Percentiles rank a stretch among this genome's conserved stretches.
phyloP scores from a whole-genome alignment of 2,329 filamentous ascomycete species.

The Drechslera avenae region DNA sequence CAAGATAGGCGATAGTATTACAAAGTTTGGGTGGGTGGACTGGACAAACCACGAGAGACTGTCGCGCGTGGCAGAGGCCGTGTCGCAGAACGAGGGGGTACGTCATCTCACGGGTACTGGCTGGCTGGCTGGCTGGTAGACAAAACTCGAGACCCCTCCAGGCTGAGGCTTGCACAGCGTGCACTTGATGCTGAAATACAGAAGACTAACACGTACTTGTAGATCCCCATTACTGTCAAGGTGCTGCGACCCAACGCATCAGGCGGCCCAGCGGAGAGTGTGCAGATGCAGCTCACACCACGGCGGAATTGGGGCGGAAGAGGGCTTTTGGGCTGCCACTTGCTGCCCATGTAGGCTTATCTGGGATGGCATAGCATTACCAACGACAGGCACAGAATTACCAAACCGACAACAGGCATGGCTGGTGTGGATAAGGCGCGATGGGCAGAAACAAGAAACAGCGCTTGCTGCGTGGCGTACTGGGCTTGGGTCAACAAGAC shows the following conservation, averaged over 20 bases:
- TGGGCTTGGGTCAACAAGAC: slow-evolving; percentile 39
- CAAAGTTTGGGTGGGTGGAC: slow-evolving; percentile 83
- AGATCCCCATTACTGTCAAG: slow-evolving; percentile 75
- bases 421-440: not conserved
- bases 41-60: slow-evolving; percentile 85
- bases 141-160: too few relatives aligned
- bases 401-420: not conserved
- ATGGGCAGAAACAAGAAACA: slow-evolving; percentile 25
- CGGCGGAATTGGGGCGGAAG: slow-evolving; percentile 85
- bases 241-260: slow-evolving; percentile 55
- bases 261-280: slow-evolving; percentile 51
- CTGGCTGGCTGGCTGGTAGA: too few relatives aligned
- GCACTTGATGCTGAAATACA: not conserved
- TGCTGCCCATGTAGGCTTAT: slow-evolving; percentile 69
- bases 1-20: slow-evolving; percentile 78
- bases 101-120: slow-evolving; percentile 47
- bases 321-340: slow-evolving; percentile 87
- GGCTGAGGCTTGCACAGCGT: too few relatives aligned
- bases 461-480: slow-evolving; percentile 43
- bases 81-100: slow-evolving; percentile 89
- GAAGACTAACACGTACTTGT: slow-evolving; percentile 29
- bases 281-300: slow-evolving; percentile 76
- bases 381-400: not conserved
- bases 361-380: not conserved
- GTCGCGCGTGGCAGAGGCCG: slow-evolving; percentile 83